A percentile compares a stretch with the other conserved stretches of the same genome.
phyloP scores from a whole-genome alignment of 1,284 basidiomycete genomes.

The Cryptococcus sp. region DNA sequence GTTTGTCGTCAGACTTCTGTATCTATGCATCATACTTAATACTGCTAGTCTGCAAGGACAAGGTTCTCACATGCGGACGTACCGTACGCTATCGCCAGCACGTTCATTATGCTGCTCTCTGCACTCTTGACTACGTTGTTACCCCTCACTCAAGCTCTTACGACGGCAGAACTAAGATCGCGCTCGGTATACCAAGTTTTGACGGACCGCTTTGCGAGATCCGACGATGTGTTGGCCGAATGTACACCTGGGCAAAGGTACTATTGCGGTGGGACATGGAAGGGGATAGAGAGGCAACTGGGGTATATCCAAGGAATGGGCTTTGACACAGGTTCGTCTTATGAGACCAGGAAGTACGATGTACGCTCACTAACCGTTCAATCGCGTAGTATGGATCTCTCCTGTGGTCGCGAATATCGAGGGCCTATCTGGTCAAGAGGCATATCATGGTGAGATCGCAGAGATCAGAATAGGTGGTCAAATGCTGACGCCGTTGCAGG shows the following conservation, averaged over 20 bases:
- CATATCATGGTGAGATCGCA: conserved; percentile 52
- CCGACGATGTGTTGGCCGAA: conserved; percentile 24
- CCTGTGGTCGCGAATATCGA: conserved; percentile 54
- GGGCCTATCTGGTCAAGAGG: conserved; percentile 33
- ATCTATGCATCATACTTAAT: no score
- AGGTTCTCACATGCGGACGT: no score
- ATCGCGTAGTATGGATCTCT: conserved; percentile 54
- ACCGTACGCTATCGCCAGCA: no score
- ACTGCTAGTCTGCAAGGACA: no score
- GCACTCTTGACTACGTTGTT: conserved; percentile 2
- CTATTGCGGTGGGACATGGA: conserved; percentile 53
- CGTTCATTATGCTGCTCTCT: conserved; percentile 1
- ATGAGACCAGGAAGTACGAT: neutral
- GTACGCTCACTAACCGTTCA: neutral
- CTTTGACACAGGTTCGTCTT: conserved; percentile 44
- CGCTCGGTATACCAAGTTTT: conserved; percentile 52
- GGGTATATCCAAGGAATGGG: conserved; percentile 54
- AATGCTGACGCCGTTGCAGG: conserved; percentile 21
- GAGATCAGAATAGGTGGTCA: neutral
- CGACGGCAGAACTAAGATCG: conserved; percentile 38
- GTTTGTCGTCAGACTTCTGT: no score
- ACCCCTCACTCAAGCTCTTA: conserved; percentile 21
- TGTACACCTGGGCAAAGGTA: conserved; percentile 38
- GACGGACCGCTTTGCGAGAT: conserved; percentile 50
- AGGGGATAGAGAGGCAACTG: conserved; percentile 46